phyloP scores from a whole-genome alignment of 2,329 filamentous ascomycete species.

The Scolecobasidium constrictum region DNA sequence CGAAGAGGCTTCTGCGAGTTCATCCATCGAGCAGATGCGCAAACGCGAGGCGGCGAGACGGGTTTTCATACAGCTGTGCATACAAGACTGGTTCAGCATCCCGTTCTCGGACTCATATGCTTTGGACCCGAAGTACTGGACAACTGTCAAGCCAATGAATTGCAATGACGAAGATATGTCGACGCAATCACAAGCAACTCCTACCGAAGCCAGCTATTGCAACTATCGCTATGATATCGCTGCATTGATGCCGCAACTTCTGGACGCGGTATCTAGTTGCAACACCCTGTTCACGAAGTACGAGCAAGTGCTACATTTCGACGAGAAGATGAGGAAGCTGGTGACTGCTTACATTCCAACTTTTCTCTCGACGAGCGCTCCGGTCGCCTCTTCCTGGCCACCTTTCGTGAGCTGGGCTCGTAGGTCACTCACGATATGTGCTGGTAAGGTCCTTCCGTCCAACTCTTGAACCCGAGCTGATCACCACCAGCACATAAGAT shows the following conservation, averaged over 20 bases:
- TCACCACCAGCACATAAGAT: constrained; percentile 35
- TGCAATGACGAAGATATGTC: constrained; percentile 26
- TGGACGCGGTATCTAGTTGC: constrained; percentile 25
- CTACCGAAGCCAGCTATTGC: constrained; percentile 24
- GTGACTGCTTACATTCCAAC: constrained; percentile 23
- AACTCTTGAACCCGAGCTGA: no score
- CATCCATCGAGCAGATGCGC: not conserved
- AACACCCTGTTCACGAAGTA: constrained; percentile 28
- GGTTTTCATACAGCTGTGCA: constrained; percentile 28
- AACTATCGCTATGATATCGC: constrained; percentile 29
- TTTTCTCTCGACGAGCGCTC: constrained; percentile 23
- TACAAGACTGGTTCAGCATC: constrained; percentile 33
- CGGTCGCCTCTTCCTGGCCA: constrained; percentile 27
- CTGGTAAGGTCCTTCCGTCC: no score
- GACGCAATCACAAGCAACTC: constrained; percentile 15
- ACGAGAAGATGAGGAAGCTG: constrained; percentile 25
- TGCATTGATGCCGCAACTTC: constrained; percentile 24
- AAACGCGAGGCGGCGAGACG: constrained; percentile 25
- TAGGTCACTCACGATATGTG: constrained; percentile 26
- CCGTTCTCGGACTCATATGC: constrained; percentile 29
- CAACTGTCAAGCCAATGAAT: constrained; percentile 21
- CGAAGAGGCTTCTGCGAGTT: constrained; percentile 15
- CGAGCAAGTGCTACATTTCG: constrained; percentile 28
- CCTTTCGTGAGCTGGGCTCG: constrained; percentile 30
- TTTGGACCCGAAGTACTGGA: constrained; percentile 26